Conservation (phyloP, 1,139 yeast genomes). For the Yamadazyma songkhlaensis region DNA sequence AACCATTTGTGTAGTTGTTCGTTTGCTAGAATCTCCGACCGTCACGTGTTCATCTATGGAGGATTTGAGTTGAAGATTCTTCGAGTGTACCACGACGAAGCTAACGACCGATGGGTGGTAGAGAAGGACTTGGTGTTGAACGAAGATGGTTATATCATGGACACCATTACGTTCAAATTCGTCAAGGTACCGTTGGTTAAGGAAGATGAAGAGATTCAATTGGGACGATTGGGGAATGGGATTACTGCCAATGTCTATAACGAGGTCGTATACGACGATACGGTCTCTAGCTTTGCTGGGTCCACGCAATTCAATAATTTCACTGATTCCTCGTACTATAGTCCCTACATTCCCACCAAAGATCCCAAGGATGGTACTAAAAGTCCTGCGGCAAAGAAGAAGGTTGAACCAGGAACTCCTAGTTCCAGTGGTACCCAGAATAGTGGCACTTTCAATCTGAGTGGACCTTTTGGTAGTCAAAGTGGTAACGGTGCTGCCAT, state of each 20-base stretch:
- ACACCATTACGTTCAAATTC: constrained; percentile 30
- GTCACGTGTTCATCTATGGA: constrained; percentile 41
- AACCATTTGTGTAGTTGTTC: constrained; percentile 27
- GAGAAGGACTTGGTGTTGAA: constrained; percentile 31
- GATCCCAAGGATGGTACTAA: neutral
- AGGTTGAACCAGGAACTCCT: constrained; percentile 3
- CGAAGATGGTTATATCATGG: constrained; percentile 37
- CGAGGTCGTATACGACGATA: constrained; percentile 8
- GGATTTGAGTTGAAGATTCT: constrained; percentile 33
- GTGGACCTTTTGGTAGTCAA: too few relatives aligned
- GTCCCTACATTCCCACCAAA: constrained; percentile 14
- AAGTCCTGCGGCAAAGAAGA: constrained; percentile 4
- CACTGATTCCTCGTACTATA: constrained; percentile 12
- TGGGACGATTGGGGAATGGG: constrained; percentile 27
- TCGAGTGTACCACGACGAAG: constrained; percentile 21
- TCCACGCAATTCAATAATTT: constrained; percentile 12
- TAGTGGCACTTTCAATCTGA: too few relatives aligned
- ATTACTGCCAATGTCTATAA: constrained; percentile 20
- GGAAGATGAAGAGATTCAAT: constrained; percentile 11
- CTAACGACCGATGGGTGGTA: constrained; percentile 36
- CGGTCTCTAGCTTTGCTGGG: constrained; percentile 12
- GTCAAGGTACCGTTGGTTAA: constrained; percentile 25
- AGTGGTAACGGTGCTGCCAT: too few relatives aligned
- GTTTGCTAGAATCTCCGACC: constrained; percentile 30
- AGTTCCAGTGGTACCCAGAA: neutral